Evolutionary conservation across 257 asterid genomes (phyloP).

Genomic region (Verbena officinalis): DNA sequence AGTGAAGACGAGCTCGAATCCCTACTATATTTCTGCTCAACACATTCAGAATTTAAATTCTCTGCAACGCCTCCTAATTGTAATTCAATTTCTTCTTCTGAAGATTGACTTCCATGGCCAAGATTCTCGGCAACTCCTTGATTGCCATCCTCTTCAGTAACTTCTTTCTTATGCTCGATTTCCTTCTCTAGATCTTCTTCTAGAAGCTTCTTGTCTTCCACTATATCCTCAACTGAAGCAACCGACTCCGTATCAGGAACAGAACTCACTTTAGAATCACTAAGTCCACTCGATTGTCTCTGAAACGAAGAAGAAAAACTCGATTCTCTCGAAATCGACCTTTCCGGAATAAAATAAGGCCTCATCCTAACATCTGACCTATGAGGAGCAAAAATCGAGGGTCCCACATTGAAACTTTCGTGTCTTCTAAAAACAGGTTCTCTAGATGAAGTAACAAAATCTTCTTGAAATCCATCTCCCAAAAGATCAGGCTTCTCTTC

Average conservation of each 20-base stretch:
- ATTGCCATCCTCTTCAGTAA: constrained; percentile 29
- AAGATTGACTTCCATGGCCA: constrained; percentile 74
- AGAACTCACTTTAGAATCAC: constrained; percentile 82
- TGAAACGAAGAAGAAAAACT: constrained; percentile 56
- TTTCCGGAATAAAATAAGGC: constrained; percentile 71
- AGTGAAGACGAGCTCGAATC: constrained; percentile 70
- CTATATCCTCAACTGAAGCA: constrained; percentile 56
- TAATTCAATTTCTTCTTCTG: constrained; percentile 40
- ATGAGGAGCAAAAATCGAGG: constrained; percentile 56
- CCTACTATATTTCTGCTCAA: constrained; percentile 32
- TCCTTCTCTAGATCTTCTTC: constrained; percentile 42
- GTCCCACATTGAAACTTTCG: constrained; percentile 71
- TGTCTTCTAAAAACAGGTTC: constrained; percentile 64
- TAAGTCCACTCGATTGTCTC: constrained; percentile 73
- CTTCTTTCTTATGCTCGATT: constrained; percentile 28
- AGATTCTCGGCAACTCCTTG: constrained; percentile 52
- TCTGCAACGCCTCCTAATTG: constrained; percentile 21
- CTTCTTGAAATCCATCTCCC: constrained; percentile 73
- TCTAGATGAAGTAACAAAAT: constrained; percentile 53
- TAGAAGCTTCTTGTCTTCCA: constrained; percentile 45
- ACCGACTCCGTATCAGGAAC: constrained; percentile 74
- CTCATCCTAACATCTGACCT: constrained; percentile 57
- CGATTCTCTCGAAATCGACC: constrained; percentile 53
- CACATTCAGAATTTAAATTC: constrained; percentile 28
- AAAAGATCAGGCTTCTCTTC: constrained; percentile 86